phyloP scores from a whole-genome alignment of 805 yeast genomes.

The Wickerhamomyces canadensis region DNA sequence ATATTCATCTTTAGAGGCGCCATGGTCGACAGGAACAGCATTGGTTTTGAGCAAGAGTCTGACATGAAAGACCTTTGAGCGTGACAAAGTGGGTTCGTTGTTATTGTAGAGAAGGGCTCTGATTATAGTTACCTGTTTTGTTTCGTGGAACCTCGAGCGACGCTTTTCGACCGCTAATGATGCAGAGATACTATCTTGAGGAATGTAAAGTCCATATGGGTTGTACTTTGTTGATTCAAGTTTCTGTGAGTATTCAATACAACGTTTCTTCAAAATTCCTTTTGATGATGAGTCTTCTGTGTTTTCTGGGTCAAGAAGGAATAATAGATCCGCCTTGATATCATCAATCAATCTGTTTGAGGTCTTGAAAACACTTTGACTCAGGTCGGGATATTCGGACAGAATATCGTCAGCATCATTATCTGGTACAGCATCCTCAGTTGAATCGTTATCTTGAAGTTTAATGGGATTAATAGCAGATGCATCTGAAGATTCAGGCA shows the following conservation, averaged over 20 bases:
- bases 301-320: conserved; percentile 16
- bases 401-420: too few relatives aligned
- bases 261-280: conserved; percentile 26
- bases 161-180: conserved; percentile 19
- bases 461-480: too few relatives aligned
- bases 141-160: conserved; percentile 10
- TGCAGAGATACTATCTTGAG: conserved; percentile 23
- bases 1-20: conserved; percentile 27
- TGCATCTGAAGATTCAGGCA: too few relatives aligned
- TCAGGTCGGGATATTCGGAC: background rate
- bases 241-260: conserved; percentile 26
- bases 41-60: conserved; percentile 30
- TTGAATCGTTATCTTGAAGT: too few relatives aligned
- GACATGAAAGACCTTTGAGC: conserved; percentile 26
- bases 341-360: conserved; percentile 66
- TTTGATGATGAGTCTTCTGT: conserved; percentile 7
- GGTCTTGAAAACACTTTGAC: conserved; percentile 42
- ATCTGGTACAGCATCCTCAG: too few relatives aligned
- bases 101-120: conserved; percentile 26
- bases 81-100: conserved; percentile 19
- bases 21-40: conserved; percentile 4
- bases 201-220: conserved; percentile 20
- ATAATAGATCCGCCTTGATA: conserved; percentile 39
- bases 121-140: conserved; percentile 21
- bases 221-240: conserved; percentile 17